phyloP scores from a whole-genome alignment of 2,329 filamentous ascomycete genomes.

The Rachicladosporium sp. region DNA sequence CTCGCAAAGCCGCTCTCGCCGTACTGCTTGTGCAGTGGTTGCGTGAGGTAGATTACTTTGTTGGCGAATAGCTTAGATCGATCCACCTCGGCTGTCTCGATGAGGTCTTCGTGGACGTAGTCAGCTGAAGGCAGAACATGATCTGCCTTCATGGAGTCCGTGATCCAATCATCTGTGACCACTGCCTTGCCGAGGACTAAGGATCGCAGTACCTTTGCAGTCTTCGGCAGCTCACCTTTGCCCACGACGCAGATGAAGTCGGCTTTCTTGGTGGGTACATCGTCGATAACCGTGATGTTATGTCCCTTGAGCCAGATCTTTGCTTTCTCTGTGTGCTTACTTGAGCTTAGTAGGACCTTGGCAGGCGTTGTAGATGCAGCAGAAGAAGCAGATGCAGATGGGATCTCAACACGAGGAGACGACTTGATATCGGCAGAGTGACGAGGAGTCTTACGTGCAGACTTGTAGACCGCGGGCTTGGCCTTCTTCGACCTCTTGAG shows the following conservation, averaged over 20 bases:
- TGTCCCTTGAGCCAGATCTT: constrained; percentile 25
- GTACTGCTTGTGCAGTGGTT: constrained; percentile 25
- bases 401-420: too few species aligned
- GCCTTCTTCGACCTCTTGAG: too few species aligned
- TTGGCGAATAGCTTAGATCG: constrained; percentile 37
- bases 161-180: constrained; percentile 36
- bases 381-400: constrained; percentile 1
- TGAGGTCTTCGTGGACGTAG: constrained; percentile 16
- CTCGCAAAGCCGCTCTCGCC: constrained; percentile 24
- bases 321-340: constrained; percentile 7
- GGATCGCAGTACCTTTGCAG: constrained; percentile 33
- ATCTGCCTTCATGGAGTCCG: constrained; percentile 24
- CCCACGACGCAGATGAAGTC: constrained; percentile 26
- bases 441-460: too few species aligned
- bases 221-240: constrained; percentile 28
- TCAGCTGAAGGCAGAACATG: constrained; percentile 26
- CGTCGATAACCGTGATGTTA: constrained; percentile 19
- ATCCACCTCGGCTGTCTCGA: constrained; percentile 19
- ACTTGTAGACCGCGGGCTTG: too few species aligned
- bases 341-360: constrained; percentile 15
- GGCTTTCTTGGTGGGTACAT: constrained; percentile 21
- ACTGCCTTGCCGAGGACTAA: constrained; percentile 32
- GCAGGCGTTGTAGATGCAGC: constrained; percentile 4
- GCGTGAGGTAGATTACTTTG: constrained; percentile 38
- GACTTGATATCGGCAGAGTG: too few species aligned